Evolutionary conservation across 2,329 filamentous ascomycete species (phyloP).

Genomic region (Colletotrichum chlorophyti): DNA sequence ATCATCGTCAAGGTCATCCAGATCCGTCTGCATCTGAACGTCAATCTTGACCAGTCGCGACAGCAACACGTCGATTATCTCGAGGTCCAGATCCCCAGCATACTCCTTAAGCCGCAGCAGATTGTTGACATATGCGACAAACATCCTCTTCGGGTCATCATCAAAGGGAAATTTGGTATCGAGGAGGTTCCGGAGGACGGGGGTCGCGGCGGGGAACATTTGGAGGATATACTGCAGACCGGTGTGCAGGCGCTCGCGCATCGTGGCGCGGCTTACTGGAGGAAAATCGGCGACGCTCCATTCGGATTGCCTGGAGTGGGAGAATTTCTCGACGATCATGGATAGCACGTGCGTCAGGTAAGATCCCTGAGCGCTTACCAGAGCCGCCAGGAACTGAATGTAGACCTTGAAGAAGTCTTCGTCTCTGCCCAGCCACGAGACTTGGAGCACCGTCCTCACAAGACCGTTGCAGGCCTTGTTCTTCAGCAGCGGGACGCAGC

Average conservation of each 20-base stretch:
- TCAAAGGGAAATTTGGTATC: slow-evolving; percentile 76
- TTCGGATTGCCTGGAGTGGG: slow-evolving; percentile 53
- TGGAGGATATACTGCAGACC: slow-evolving; percentile 78
- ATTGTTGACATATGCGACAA: slow-evolving; percentile 89
- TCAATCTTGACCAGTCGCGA: slow-evolving; percentile 92
- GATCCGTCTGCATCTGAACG: slow-evolving; percentile 90
- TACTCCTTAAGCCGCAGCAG: slow-evolving; percentile 80
- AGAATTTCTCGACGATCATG: slow-evolving; percentile 83
- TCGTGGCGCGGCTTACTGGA: slow-evolving; percentile 66
- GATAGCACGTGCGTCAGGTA: slow-evolving; percentile 78
- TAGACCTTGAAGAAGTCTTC: slow-evolving; percentile 72
- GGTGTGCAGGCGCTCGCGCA: slow-evolving; percentile 78
- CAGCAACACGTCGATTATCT: slow-evolving; percentile 83
- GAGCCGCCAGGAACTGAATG: slow-evolving; percentile 69
- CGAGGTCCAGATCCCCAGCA: slow-evolving; percentile 76
- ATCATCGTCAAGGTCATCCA: slow-evolving; percentile 92
- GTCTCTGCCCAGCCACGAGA: slow-evolving; percentile 70
- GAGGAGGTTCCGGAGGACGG: slow-evolving; percentile 72
- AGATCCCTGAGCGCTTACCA: slow-evolving; percentile 83
- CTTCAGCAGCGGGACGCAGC: slow-evolving; percentile 64
- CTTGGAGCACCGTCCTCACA: slow-evolving; percentile 64
- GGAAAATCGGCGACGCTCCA: slow-evolving; percentile 60
- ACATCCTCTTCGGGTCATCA: slow-evolving; percentile 77
- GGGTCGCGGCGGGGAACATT: slow-evolving; percentile 80
- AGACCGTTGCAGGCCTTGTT: slow-evolving; percentile 65